Evolutionary conservation across 2,329 filamentous ascomycete genomes (phyloP).

Genomic region (Thielaviopsis ethacetica): DNA sequence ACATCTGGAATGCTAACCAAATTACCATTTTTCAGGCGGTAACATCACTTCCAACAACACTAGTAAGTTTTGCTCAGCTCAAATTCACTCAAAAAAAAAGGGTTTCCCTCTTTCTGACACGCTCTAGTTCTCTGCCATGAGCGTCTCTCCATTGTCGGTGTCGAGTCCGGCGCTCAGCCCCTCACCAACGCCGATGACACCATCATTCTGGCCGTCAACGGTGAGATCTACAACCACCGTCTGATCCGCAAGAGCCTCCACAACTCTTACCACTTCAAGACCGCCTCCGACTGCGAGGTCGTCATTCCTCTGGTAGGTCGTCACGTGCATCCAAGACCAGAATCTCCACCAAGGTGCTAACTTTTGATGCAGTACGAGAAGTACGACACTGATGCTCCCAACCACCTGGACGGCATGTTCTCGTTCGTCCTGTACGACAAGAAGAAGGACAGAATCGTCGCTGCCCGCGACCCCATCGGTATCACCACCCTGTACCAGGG

Average conservation of each 20-base stretch:
- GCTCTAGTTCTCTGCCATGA: constrained; percentile 79
- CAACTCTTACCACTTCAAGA: constrained; percentile 89
- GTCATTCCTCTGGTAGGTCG: constrained; percentile 83
- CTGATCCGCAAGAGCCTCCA: constrained; percentile 78
- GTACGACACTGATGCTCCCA: constrained; percentile 80
- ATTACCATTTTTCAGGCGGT: constrained; percentile 44
- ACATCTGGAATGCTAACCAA: constrained; percentile 15
- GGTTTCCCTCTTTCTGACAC: constrained; percentile 4
- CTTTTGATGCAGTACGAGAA: constrained; percentile 58
- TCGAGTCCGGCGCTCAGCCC: constrained; percentile 91
- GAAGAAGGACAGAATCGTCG: constrained; percentile 77
- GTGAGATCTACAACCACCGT: constrained; percentile 99
- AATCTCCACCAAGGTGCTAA: background rate
- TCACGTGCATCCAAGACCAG: background rate
- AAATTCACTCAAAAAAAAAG: background rate
- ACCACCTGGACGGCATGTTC: constrained; percentile 97
- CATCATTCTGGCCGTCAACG: constrained; percentile 90
- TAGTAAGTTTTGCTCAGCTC: constrained; percentile 39
- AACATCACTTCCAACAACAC: constrained; percentile 82
- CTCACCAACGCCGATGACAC: constrained; percentile 79
- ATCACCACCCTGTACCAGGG: constrained; percentile 97
- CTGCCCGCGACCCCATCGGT: constrained; percentile 89
- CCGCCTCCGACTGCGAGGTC: constrained; percentile 94
- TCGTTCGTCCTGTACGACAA: constrained; percentile 98
- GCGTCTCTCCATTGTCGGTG: constrained; percentile 90